Evolutionary conservation across 805 yeast genomes (phyloP).

Genomic region (Ogataea polymorpha): DNA sequence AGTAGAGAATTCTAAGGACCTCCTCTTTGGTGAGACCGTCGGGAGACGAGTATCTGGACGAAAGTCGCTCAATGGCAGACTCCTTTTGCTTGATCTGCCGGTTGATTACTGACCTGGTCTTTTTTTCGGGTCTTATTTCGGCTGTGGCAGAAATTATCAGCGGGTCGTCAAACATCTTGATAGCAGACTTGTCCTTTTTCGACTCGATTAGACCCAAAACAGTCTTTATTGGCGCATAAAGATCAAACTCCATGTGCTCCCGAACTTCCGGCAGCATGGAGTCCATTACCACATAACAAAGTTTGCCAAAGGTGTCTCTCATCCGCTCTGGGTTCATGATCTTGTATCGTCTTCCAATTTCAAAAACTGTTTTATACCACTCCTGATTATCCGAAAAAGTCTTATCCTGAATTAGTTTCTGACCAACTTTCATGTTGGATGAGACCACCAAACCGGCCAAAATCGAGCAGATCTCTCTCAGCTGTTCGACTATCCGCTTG

Average conservation of each 20-base stretch:
- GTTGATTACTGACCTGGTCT: constrained; percentile 50
- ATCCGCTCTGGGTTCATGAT: constrained; percentile 82
- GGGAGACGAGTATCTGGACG: constrained; percentile 43
- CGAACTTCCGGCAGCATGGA: constrained; percentile 69
- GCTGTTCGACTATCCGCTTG: constrained; percentile 66
- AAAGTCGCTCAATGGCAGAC: constrained; percentile 59
- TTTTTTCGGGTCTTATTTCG: constrained; percentile 60
- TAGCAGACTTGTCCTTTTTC: constrained; percentile 34
- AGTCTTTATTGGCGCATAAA: constrained; percentile 69
- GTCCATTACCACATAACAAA: constrained; percentile 84
- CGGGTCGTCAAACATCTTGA: constrained; percentile 53
- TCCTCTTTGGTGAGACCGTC: constrained; percentile 53
- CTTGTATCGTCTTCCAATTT: constrained; percentile 76
- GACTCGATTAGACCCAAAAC: constrained; percentile 47
- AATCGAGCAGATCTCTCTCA: constrained; percentile 75
- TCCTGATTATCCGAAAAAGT: constrained; percentile 66
- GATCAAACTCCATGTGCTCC: constrained; percentile 70
- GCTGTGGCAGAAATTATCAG: constrained; percentile 61
- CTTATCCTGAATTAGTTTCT: constrained; percentile 58
- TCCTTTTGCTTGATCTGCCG: constrained; percentile 65
- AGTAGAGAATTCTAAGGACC: constrained; percentile 67
- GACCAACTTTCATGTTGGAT: constrained; percentile 68
- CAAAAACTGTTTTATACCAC: constrained; percentile 71
- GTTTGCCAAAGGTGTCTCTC: constrained; percentile 75
- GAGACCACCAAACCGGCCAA: constrained; percentile 78